Base-by-base conservation (phyloP, 2,329 filamentous ascomycete genomes). In the Phaeosphaeria sp. region DNA sequence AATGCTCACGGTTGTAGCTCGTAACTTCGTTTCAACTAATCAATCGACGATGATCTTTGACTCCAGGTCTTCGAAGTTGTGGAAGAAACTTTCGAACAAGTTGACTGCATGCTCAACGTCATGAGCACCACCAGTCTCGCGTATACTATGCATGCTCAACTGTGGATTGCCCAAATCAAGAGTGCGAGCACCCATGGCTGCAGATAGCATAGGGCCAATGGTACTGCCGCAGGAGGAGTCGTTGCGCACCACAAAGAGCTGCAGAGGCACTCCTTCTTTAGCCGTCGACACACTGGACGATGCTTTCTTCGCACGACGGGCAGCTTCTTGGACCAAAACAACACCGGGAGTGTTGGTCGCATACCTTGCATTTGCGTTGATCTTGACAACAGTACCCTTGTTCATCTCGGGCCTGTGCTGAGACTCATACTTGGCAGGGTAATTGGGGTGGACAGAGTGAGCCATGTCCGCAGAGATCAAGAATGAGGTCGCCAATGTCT, bases 401-500 rank as follows among this genome's bases (percentile, higher is more conserved):
- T 99, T 99, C 86, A 99, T 96, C 78, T 93, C 89, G 5, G 95
- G 95, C 65, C 91, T 87, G 80, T 99, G 95, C 68, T 92, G 90
- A 36, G 87, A 79, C 81, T 99, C 95, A 79, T 98, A 97, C 79
- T 98, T 98, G 67, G 81, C 87, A 4, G 89, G 85, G 77, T 97
- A 99, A 82, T 99, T 99, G 56, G 95, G 95, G 78, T 99, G 92
- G 15, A 99, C 89, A 5, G 90, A 90, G 81, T 99, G 95, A 1
- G 95, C 93, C 95, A 99, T 98, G 76, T 99, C 95, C 52, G 95
- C 95, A 6, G 92, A 97, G 62, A 99, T 85, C 58, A 99, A 87
- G 84, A 99, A 97, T 1, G 93, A 97, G 25, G 90, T 90, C 6
- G 93, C 87, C 52, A 97, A 85, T 1, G 92, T 95, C 82, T 98